Conservation (phyloP, 2,329 filamentous ascomycete species). For the Byssothecium circinans region DNA sequence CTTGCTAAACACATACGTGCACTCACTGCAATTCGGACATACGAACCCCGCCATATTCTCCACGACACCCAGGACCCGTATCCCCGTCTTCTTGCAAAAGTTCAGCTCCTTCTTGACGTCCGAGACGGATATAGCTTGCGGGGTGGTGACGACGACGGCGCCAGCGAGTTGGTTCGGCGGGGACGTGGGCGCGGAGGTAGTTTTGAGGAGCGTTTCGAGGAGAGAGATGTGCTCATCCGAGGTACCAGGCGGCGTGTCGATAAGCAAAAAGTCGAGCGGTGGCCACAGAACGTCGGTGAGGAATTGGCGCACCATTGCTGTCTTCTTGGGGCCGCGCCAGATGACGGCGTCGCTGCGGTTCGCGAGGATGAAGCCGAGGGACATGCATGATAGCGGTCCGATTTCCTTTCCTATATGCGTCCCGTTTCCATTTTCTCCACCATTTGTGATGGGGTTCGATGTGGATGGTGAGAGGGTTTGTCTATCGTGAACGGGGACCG, state of each 20-base stretch:
- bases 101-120: slow-evolving; percentile 96
- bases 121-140: slow-evolving; percentile 88
- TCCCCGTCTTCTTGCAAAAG: slow-evolving; percentile 82
- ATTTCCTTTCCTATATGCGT: slow-evolving; percentile 40
- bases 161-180: slow-evolving; percentile 70
- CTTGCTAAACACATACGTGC: slow-evolving; percentile 89
- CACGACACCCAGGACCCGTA: slow-evolving; percentile 81
- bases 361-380: slow-evolving; percentile 84
- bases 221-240: slow-evolving; percentile 97
- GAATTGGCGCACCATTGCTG: slow-evolving; percentile 97
- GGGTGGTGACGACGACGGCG: slow-evolving; percentile 93
- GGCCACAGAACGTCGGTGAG: slow-evolving; percentile 87
- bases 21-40: slow-evolving; percentile 75
- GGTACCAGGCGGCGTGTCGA: slow-evolving; percentile 95
- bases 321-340: slow-evolving; percentile 98
- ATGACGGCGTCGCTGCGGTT: slow-evolving; percentile 88
- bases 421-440: slow-evolving; percentile 4
- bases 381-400: slow-evolving; percentile 81
- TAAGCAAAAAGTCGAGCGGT: slow-evolving; percentile 83
- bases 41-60: slow-evolving; percentile 97
- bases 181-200: slow-evolving; percentile 20
- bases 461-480: slow-evolving; percentile 25
- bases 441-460: slow-evolving; percentile 10
- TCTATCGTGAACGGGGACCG: slow-evolving; percentile 76
- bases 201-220: slow-evolving; percentile 72